phyloP scores from a whole-genome alignment of 345 rosid species.

The Arabis hirsuta region DNA sequence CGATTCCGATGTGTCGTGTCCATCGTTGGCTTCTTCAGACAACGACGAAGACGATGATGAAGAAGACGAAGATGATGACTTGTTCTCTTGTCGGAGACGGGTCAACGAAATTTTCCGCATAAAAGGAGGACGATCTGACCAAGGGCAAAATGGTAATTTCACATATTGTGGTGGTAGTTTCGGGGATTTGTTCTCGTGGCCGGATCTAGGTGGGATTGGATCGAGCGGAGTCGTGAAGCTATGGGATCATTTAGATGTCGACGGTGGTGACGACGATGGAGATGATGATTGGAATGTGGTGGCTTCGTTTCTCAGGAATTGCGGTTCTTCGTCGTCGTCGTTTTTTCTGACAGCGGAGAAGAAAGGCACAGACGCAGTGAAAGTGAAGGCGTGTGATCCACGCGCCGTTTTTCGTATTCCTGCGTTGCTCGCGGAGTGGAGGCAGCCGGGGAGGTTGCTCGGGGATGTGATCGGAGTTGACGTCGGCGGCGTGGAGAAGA shows the following conservation, averaged over 20 bases:
- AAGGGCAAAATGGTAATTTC: conserved; percentile 28
- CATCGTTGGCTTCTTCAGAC: conserved; percentile 43
- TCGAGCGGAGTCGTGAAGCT: conserved; percentile 46
- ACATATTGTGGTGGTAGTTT: conserved; percentile 50
- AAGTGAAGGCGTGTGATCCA: conserved; percentile 64
- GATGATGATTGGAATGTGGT: conserved; percentile 42
- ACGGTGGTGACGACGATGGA: conserved; percentile 43
- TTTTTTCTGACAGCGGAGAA: conserved; percentile 51
- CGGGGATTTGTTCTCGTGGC: conserved; percentile 51
- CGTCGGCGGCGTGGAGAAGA: conserved; percentile 50
- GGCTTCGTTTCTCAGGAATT: conserved; percentile 42
- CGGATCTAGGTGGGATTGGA: conserved; percentile 44
- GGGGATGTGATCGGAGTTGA: conserved; percentile 52
- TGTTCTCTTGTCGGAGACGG: conserved; percentile 18
- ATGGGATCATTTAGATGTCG: conserved; percentile 46
- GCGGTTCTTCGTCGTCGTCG: conserved; percentile 41
- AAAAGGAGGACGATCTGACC: conserved; percentile 44
- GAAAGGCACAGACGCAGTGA: conserved; percentile 40
- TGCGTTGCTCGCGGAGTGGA: conserved; percentile 71
- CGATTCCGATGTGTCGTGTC: conserved; percentile 50
- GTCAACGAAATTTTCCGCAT: conserved; percentile 53
- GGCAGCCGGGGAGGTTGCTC: conserved; percentile 44
- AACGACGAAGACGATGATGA: conserved; percentile 39
- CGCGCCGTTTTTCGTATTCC: conserved; percentile 59
- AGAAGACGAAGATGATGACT: conserved; percentile 22